Evolutionary conservation across 1,284 basidiomycete genomes (phyloP), one percentile per base, ranked within the genome.

Genomic region (Malassezia psittaci): DNA sequence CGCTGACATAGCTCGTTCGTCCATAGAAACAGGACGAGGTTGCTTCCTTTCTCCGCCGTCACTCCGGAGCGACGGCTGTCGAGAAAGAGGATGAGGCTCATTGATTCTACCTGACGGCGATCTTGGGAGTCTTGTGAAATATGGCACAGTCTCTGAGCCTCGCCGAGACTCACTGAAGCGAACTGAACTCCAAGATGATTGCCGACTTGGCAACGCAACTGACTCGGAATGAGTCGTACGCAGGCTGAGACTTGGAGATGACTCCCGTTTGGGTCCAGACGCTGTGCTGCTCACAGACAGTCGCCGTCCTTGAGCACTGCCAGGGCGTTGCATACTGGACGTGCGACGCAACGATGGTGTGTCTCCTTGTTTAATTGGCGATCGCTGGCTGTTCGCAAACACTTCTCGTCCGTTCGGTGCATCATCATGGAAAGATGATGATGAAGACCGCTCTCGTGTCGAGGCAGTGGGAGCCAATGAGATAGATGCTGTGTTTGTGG

Each of bases 141-240:
- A 19, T 2, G 41, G 41, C 18, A 19, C 48, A 4, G 47, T 45
- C 16, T 55, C 53, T 5, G 53, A 55, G 6, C 42, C 40, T 12
- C 53, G 53, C 6, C 53, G 48, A 1, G 45, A 18, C 2, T 34
- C 29, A 10, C 9, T 15, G 5, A 10, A 15, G 6, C 18, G 43
- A 3, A 8, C 7, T 9, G 43, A 45, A 34, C 13, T 45, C 43
- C 43, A 45, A 5, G 43, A 45, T 5, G 43, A 45, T 13, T 45
- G 43, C 4, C 43, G 43, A 33, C 43, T 45, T 6, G 12, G 24
- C 24, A 29, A 29, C 7, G 24, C 24, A 29, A 29, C 4, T 3
- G 24, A 29, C 24, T 29, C 24, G 24, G 24, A 29, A 29, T 29
- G 24, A 4, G 24, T 29, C 24, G 24, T 29, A 29, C 24, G 24